Evolutionary conservation across 2,329 filamentous ascomycete genomes (phyloP).

Genomic region (Tolypocladium capitatum): DNA sequence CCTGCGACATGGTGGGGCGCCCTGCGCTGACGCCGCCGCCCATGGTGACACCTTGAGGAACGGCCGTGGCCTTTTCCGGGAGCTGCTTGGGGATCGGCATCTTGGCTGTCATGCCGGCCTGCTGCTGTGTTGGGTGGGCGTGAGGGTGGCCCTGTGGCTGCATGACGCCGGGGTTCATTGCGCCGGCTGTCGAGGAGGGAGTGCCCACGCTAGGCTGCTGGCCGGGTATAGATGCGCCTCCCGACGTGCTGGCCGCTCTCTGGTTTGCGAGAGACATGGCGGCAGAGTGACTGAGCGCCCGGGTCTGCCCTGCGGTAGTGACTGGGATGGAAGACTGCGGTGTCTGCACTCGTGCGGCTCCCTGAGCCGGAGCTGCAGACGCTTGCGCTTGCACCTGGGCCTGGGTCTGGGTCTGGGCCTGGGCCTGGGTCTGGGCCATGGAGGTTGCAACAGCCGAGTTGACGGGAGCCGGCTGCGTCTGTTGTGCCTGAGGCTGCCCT

Average conservation of each 20-base stretch:
- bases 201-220: constrained; percentile 18
- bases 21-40: constrained; percentile 45
- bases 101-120: constrained; percentile 38
- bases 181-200: constrained; percentile 13
- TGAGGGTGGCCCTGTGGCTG: constrained; percentile 11
- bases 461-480: constrained; percentile 27
- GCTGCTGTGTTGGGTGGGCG: constrained; percentile 19
- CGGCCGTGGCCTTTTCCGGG: constrained; percentile 49
- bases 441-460: constrained; percentile 31
- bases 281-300: constrained; percentile 34
- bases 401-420: constrained; percentile 16
- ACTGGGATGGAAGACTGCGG: constrained; percentile 31
- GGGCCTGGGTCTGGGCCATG: constrained; percentile 25
- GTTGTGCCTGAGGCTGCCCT: constrained; percentile 13
- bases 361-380: constrained; percentile 34
- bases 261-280: constrained; percentile 37
- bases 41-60: constrained; percentile 62
- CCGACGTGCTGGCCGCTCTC: constrained; percentile 21
- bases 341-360: constrained; percentile 33
- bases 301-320: constrained; percentile 22
- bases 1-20: constrained; percentile 75
- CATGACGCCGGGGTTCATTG: constrained; percentile 17
- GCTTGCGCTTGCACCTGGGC: constrained; percentile 14
- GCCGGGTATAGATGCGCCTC: constrained; percentile 15
- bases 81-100: constrained; percentile 77